Evolutionary conservation across 2,329 filamentous ascomycete species (phyloP).

Genomic region (Colletotrichum spinosum): DNA sequence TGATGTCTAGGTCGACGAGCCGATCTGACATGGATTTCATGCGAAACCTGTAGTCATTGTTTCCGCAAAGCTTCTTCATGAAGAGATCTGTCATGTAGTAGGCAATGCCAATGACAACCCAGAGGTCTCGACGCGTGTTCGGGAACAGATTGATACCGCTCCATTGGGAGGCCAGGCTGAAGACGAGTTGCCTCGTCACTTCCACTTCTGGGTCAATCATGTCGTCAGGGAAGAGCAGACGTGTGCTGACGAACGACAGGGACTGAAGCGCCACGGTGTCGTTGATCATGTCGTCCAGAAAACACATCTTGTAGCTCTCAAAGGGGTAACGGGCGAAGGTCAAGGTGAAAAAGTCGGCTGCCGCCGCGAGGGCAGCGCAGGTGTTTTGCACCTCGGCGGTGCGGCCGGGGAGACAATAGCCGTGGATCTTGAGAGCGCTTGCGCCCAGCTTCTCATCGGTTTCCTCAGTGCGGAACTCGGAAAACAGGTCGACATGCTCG

Average conservation of each 20-base stretch:
- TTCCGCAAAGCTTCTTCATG: slow-evolving; percentile 89
- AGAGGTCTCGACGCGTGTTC: slow-evolving; percentile 82
- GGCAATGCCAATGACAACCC: slow-evolving; percentile 90
- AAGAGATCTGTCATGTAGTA: slow-evolving; percentile 97
- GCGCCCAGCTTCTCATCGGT: slow-evolving; percentile 91
- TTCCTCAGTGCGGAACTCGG: slow-evolving; percentile 88
- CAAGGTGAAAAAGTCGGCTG: slow-evolving; percentile 91
- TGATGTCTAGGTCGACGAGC: slow-evolving; percentile 83
- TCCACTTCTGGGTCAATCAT: slow-evolving; percentile 86
- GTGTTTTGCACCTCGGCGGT: slow-evolving; percentile 87
- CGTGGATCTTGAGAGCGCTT: slow-evolving; percentile 89
- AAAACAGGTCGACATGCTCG: slow-evolving; percentile 87
- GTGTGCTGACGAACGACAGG: slow-evolving; percentile 87
- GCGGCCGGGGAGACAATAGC: slow-evolving; percentile 89
- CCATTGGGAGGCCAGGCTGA: slow-evolving; percentile 91
- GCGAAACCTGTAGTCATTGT: slow-evolving; percentile 93
- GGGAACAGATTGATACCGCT: slow-evolving; percentile 93
- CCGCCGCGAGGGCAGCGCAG: slow-evolving; percentile 84
- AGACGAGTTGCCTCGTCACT: slow-evolving; percentile 82
- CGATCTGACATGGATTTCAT: slow-evolving; percentile 87
- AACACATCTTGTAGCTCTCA: slow-evolving; percentile 90
- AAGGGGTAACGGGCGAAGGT: slow-evolving; percentile 93
- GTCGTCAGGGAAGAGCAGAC: slow-evolving; percentile 85
- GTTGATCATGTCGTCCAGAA: slow-evolving; percentile 87
- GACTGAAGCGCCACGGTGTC: slow-evolving; percentile 84